Evolutionary conservation across 2,329 filamentous ascomycete species (phyloP).

Genomic region (Conoideocrella luteorostrata): DNA sequence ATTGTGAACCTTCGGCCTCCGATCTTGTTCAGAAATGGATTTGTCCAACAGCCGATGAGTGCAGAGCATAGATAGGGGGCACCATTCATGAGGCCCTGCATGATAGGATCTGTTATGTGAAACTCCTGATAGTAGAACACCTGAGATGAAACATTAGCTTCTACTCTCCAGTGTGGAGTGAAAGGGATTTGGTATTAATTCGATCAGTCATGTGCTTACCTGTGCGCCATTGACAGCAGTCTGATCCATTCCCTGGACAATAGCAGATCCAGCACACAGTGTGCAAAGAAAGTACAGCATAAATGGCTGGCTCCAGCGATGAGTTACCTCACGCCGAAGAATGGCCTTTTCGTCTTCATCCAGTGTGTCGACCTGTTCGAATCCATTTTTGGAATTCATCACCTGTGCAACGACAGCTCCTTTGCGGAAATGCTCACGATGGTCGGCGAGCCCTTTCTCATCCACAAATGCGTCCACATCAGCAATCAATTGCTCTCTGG

Average conservation of each 20-base stretch:
- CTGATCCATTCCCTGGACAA: constrained; percentile 62
- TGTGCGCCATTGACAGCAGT: constrained; percentile 60
- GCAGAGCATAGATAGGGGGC: constrained; percentile 13
- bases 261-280: constrained; percentile 37
- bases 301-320: constrained; percentile 27
- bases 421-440: constrained; percentile 40
- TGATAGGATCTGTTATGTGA: constrained; percentile 30
- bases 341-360: constrained; percentile 22
- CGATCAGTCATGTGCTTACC: too few relatives aligned
- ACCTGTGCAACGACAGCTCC: constrained; percentile 46
- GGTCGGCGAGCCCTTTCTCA: constrained; percentile 24
- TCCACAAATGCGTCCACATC: constrained; percentile 32
- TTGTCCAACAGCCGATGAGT: constrained; percentile 28
- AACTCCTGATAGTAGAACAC: constrained; percentile 29
- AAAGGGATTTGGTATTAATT: too few relatives aligned
- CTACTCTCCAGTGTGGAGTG: too few relatives aligned
- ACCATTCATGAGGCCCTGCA: constrained; percentile 34
- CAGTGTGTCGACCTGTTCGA: constrained; percentile 21
- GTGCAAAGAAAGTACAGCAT: constrained; percentile 29
- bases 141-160: too few relatives aligned
- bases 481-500: constrained; percentile 20
- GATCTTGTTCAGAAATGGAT: constrained; percentile 12
- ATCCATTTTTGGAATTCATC: constrained; percentile 26
- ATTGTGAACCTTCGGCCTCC: constrained; percentile 14
- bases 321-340: constrained; percentile 21